Base-by-base conservation (phyloP, 192 early-diverging fungal genomes). In the Backusella tuberculispora region DNA sequence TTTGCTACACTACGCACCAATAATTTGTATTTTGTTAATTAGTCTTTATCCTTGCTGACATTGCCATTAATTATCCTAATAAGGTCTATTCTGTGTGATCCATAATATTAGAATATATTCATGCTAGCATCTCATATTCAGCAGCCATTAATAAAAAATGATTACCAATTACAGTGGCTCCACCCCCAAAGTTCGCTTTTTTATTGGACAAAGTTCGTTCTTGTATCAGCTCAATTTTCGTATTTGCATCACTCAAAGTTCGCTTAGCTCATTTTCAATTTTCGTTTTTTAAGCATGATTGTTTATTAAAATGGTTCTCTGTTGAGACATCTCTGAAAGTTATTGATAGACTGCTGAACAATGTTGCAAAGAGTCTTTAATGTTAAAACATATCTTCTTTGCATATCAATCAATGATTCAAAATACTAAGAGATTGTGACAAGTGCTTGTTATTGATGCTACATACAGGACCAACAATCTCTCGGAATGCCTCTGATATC, bases 261-360 rank as follows among this genome's bases (percentile, higher is more conserved):
- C 53, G 19, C 53, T 56, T 56, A 21, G 17, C 19, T 48, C 12
- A 17, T 14, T 48, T 48, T 17, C 53, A 56, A 56, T 56, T 56
- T 56, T 56, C 53, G 53, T 56, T n/a, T 56, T 21, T 56, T 48
- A 56, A 56, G 15, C 53, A 21, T 56, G 6, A 21, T 21, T n/a
- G 19, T 56, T 56, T 56, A 56, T 56, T 56, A 56, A 56, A 56
- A 56, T 56, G 53, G 6, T 4, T 56, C 53, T 48, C 47, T 48
- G 13, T 48, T 48, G 13, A 48, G 47, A 48, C 47, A 48, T 48
- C 47, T 48, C 13, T 21, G 53, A 56, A 56, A 56, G 53, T 56
- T 56, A 21, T 56, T 56, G 19, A 21, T 56, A 56, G 53, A 56
- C n/a, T 56, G 53, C n/a, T 56, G 53, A 21, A 21, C n/a, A 56